A percentile compares a stretch with the other conserved stretches of the same genome.
Evolutionary conservation across 2,329 filamentous ascomycete genomes (phyloP).

Genomic region (Alternaria rosae): DNA sequence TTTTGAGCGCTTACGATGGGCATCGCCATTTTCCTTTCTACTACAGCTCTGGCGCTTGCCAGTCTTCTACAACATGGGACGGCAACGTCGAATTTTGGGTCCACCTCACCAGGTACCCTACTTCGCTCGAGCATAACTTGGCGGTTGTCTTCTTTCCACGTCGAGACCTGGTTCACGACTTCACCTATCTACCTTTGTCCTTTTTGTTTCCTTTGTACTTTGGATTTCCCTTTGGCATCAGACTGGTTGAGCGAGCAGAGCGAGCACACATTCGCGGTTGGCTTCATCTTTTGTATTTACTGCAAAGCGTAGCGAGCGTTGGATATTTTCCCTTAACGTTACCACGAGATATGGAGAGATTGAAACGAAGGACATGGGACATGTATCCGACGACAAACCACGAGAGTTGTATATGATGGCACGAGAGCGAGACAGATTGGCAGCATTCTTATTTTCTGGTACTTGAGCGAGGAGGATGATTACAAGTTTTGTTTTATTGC

Average conservation of each 20-base stretch:
- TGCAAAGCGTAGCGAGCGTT: conserved; percentile 49
- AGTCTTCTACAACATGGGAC: conserved; percentile 38
- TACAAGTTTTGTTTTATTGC: conserved; percentile 17
- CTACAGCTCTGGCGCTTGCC: conserved; percentile 26
- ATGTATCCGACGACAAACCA: conserved; percentile 30
- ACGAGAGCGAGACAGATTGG: conserved; percentile 13
- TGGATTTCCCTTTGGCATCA: conserved; percentile 17
- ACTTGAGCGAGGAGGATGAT: conserved; percentile 4
- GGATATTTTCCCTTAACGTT: conserved; percentile 37
- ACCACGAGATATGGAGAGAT: conserved; percentile 15
- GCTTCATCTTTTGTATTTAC: conserved; percentile 23
- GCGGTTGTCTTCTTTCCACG: conserved; percentile 35
- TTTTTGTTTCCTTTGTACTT: conserved; percentile 22
- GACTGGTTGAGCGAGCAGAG: conserved; percentile 31
- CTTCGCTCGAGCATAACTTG: conserved; percentile 40
- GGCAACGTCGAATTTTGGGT: conserved; percentile 43
- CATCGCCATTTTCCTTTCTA: conserved; percentile 35
- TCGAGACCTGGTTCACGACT: conserved; percentile 25
- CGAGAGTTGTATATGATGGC: conserved; percentile 23
- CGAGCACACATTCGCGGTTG: conserved; percentile 35
- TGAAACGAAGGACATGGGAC: conserved; percentile 20
- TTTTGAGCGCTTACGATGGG: conserved; percentile 23
- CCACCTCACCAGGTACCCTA: conserved; percentile 11
- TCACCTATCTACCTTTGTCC: conserved; percentile 13
- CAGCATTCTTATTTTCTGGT: conserved; percentile 4